Evolutionary conservation across 768 basidiomycete genomes (phyloP).

Genomic region (Phylloporus sp.): DNA sequence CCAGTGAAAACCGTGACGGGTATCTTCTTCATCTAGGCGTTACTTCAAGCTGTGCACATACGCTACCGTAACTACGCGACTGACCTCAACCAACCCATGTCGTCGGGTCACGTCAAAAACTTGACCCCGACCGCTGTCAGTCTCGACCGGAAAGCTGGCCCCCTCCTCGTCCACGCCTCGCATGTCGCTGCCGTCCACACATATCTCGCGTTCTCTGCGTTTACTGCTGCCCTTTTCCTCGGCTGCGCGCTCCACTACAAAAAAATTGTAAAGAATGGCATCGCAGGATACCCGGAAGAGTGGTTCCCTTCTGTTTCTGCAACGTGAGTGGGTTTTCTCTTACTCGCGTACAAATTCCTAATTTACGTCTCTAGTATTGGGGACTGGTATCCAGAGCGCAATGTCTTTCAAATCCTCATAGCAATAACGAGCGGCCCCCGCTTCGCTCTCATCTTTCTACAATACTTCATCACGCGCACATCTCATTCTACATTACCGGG

Average conservation of each 20-base stretch:
- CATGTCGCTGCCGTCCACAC: constrained; percentile 62
- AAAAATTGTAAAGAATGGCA: constrained; percentile 79
- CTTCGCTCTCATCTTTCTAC: constrained; percentile 57
- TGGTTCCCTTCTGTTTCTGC: constrained; percentile 91
- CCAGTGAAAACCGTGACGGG: constrained; percentile 96
- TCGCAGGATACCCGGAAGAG: constrained; percentile 80
- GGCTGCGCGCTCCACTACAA: constrained; percentile 72
- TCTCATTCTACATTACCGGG: constrained; percentile 40
- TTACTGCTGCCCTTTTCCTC: constrained; percentile 55
- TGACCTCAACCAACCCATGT: constrained; percentile 13
- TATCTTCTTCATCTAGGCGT: no score
- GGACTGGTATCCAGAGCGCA: constrained; percentile 86
- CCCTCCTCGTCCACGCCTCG: constrained; percentile 41
- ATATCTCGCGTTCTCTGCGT: constrained; percentile 58
- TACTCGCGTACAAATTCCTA: not conserved
- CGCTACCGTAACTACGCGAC: not conserved
- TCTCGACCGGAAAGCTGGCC: constrained; percentile 7
- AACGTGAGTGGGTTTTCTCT: constrained; percentile 44
- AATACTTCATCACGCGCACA: constrained; percentile 54
- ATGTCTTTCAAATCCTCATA: constrained; percentile 82
- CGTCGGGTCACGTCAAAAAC: constrained; percentile 17
- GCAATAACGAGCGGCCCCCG: constrained; percentile 84
- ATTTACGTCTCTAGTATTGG: constrained; percentile 57
- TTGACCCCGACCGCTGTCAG: not conserved
- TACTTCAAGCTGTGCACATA: no score